Base-by-base conservation (phyloP, 2,329 filamentous ascomycete genomes). In the Diaporthe longicolla region DNA sequence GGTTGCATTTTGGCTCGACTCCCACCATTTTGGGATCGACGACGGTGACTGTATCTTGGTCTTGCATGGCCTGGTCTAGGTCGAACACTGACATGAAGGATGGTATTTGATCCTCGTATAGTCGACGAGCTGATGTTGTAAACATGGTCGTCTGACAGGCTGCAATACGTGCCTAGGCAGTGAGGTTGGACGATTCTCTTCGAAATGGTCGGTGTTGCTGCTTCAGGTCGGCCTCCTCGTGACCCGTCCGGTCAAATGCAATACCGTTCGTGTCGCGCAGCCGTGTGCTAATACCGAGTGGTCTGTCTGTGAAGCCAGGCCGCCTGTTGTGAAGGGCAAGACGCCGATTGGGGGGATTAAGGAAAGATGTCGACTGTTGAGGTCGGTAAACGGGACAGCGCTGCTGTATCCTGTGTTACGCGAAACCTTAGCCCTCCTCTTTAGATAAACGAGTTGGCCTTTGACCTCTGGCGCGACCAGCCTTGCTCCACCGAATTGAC, bases 81-180 rank as follows among this genome's bases (percentile, higher is more conserved):
- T 92, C 91, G 85, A 93, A 93, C 73, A 94, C 92, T 73, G 92
- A 92, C 92, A 93, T 93, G 79, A 94, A 93, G 29, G 92, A 91
- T 81, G 92, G 92, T 87, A 94, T 92, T 82, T 92, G 90, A 80
- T 92, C 90, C 85, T 92, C 90, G 82, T 90, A 92, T 79, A 91
- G 82, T 82, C 89, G 88, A 78, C 90, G 86, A 70, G 89, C 86
- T 74, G 90, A 87, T 77, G 90, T 88, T 78, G 90, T 91, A 82
- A 89, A 89, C 90, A 92, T 92, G 76, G 83, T 90, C 77, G 73
- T 71, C 43, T 52, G 61, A 48, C 24, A 54, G 48, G 57, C 59
- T 40, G 57, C 63, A 52, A 72, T 32, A 40, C 61, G 48, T 55
- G 43, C 70, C 54, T 43, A 63, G 70, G 73, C 73, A 63, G 63